phyloP scores from a whole-genome alignment of 805 yeast genomes.

The Candida ortonii region DNA sequence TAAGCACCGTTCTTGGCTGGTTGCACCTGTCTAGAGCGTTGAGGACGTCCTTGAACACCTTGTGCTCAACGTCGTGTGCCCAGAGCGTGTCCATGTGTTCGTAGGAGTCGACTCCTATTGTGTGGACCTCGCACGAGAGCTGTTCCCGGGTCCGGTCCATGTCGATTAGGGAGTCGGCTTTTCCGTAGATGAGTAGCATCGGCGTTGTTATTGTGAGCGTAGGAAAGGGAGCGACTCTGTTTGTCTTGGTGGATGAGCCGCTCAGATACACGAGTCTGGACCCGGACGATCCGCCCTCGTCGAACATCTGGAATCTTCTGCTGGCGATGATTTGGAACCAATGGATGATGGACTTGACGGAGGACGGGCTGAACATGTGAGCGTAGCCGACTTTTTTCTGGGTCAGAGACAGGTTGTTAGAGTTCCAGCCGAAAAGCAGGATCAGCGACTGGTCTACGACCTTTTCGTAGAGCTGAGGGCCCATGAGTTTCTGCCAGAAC shows the following conservation, averaged over 20 bases:
- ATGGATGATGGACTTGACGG: constrained; percentile 53
- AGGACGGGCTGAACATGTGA: constrained; percentile 52
- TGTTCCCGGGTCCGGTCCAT: constrained; percentile 69
- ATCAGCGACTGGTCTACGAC: constrained; percentile 46
- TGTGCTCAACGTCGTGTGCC: constrained; percentile 64
- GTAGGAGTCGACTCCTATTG: constrained; percentile 57
- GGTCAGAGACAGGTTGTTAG: constrained; percentile 38
- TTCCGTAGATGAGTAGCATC: constrained; percentile 76
- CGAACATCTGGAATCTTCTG: constrained; percentile 52
- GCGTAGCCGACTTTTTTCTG: constrained; percentile 50
- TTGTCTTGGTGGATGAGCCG: constrained; percentile 32
- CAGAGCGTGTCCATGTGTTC: constrained; percentile 91
- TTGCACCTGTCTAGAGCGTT: constrained; percentile 4
- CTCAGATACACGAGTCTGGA: constrained; percentile 30
- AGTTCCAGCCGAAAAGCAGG: constrained; percentile 48
- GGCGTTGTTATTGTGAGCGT: constrained; percentile 70
- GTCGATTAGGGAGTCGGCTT: constrained; percentile 79
- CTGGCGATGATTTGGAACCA: constrained; percentile 47
- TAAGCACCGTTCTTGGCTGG: too few relatives aligned
- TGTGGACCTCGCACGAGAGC: constrained; percentile 47
- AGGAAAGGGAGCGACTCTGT: constrained; percentile 57
- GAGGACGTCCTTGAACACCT: constrained; percentile 35
- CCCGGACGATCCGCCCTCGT: constrained; percentile 38
- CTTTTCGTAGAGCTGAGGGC: constrained; percentile 46
- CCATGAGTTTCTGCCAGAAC: constrained; percentile 52